Evolutionary conservation across 345 rosid genomes (phyloP), one percentile per base, ranked within the genome.

Genomic region (Excoecaria cochinchinensis): DNA sequence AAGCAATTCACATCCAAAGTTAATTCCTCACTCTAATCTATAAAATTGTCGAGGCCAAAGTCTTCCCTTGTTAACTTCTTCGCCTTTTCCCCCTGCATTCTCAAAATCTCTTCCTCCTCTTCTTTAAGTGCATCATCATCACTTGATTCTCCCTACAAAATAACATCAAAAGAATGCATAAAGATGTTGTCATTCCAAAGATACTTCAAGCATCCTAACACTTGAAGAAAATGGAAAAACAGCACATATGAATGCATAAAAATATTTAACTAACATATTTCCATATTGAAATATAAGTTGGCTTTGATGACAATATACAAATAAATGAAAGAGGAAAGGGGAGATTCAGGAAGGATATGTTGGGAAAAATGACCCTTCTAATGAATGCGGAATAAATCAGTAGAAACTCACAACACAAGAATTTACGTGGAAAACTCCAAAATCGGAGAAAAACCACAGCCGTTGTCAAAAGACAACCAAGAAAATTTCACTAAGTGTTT

Each of bases 111-210:
- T 19, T 77, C 84, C 82, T 95, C 99, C 77, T 95, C 99, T 31
- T 79, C 83, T 64, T 64, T 86, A 56, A 83, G 84, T 52, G 84
- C 86, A n/a, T 92, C 98, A 67, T 93, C 92, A 73, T 95, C 98
- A 71, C 96, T 92, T 61, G 97, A 95, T 55, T 77, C 82, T 77
- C 83, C 38, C 97, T 95, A 77, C 62, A 77, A 82, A 64, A 76
- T 70, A 62, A 52, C 57, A 77, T 61, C 69, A 60, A 69, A 31
- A 14, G 13, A 69, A 21, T 16, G 19, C 31, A 3, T 44, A 51
- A 31, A 73, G 14, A 56, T n/a, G 19, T 9, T 22, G 22, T 44
- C 22, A 69, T 42, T 60, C 12, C 2, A 21, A 59, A 58, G 6
- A 22, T 66, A 72, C 38, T 9, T 14, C 40, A 55, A 21, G 19